phyloP scores from a whole-genome alignment of 1,139 yeast species.

The Yamadazyma spencermartinsiae region DNA sequence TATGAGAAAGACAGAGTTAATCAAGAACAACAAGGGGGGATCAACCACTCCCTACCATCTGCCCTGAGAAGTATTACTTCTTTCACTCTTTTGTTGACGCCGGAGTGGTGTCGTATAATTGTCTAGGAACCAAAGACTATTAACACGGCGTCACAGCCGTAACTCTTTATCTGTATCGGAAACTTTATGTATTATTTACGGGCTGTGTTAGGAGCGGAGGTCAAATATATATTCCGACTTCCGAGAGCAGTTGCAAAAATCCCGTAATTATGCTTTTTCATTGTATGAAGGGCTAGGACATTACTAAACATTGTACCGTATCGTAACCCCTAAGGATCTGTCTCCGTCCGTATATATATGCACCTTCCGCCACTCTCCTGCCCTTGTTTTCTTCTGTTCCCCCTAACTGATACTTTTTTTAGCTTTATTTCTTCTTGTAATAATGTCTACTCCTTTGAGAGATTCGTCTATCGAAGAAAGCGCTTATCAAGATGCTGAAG shows the following conservation, averaged over 20 bases:
- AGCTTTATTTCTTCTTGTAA: not conserved
- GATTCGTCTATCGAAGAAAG: not conserved
- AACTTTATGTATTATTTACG: not conserved
- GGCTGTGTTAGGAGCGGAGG: not conserved
- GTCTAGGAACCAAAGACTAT: not conserved
- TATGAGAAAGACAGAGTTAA: not conserved
- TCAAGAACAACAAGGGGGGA: not conserved
- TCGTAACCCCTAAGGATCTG: not conserved
- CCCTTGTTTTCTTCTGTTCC: not conserved
- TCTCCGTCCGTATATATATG: not conserved
- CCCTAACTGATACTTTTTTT: too few species aligned
- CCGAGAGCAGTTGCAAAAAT: not conserved
- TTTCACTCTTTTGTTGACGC: too few species aligned
- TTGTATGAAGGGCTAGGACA: not conserved
- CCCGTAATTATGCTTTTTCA: too few species aligned
- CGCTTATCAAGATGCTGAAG: slow-evolving; percentile 1
- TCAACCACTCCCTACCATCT: too few species aligned
- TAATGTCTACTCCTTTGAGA: not conserved
- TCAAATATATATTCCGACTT: not conserved
- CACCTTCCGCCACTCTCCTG: not conserved
- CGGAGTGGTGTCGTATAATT: not conserved
- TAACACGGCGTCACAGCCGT: not conserved
- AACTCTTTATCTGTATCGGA: not conserved
- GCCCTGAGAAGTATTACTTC: too few species aligned
- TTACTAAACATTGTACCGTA: not conserved